Evolutionary conservation across 2,329 filamentous ascomycete species (phyloP).

Genomic region (Colletotrichum liriopes): DNA sequence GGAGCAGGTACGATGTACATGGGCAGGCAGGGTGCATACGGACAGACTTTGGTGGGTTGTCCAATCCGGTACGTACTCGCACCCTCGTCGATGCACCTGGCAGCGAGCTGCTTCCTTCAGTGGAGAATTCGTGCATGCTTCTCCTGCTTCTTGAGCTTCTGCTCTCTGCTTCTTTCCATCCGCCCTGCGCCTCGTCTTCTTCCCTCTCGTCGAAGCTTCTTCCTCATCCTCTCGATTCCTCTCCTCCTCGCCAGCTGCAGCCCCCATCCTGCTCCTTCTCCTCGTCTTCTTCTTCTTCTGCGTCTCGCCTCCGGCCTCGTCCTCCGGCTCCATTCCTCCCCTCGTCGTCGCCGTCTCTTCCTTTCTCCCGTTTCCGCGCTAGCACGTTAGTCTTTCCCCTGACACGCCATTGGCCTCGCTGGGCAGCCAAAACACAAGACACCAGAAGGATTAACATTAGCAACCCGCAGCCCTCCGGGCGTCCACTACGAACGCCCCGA

Average conservation of each 20-base stretch:
- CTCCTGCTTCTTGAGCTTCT: neutral
- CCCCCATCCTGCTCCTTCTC: neutral
- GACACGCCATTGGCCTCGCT: constrained; percentile 37
- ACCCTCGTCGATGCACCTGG: neutral
- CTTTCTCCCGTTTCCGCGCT: constrained; percentile 16
- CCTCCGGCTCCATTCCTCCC: constrained; percentile 4
- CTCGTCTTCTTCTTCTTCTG: neutral
- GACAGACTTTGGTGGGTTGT: neutral
- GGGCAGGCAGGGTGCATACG: neutral
- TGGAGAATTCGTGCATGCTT: neutral
- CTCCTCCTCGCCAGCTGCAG: neutral
- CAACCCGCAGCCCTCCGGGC: constrained; percentile 37
- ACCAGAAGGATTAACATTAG: constrained; percentile 35
- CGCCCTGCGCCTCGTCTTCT: neutral
- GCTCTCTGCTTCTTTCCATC: neutral
- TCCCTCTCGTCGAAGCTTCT: constrained; percentile 7
- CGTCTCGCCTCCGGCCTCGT: constrained; percentile 6
- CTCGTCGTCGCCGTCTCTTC: neutral
- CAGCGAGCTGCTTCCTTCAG: neutral
- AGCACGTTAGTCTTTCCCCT: constrained; percentile 29
- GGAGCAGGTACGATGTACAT: neutral
- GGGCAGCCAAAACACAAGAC: constrained; percentile 16
- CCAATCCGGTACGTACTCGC: neutral
- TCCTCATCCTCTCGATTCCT: neutral
- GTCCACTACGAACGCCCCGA: constrained; percentile 36